Conservation (phyloP, 768 basidiomycete genomes). For the Trametes villosa region DNA sequence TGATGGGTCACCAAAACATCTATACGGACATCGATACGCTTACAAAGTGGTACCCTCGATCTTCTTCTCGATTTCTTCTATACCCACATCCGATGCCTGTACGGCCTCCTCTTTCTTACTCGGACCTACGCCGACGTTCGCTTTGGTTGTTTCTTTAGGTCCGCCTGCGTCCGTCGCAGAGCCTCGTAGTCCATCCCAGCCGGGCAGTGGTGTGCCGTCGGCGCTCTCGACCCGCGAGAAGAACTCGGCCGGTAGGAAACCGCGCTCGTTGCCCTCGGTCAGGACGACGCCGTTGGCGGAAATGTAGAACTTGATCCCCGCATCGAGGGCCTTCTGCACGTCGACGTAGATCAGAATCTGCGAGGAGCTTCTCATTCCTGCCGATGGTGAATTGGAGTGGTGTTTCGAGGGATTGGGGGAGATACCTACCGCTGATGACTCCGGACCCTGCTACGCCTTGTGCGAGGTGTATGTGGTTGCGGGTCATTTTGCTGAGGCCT, state of each 20-base stretch:
- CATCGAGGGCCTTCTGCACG: constrained; percentile 66
- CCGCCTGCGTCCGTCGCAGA: not conserved
- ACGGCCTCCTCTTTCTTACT: constrained; percentile 6
- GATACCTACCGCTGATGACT: constrained; percentile 81
- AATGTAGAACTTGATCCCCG: constrained; percentile 73
- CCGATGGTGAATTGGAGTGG: not conserved
- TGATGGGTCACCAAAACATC: too few species aligned
- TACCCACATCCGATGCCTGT: not conserved
- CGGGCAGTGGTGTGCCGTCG: constrained; percentile 35
- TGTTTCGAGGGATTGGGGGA: not conserved
- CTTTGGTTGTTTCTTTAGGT: not conserved
- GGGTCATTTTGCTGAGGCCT: constrained; percentile 82
- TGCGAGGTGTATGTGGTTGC: constrained; percentile 94
- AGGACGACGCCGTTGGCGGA: constrained; percentile 91
- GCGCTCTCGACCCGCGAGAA: constrained; percentile 72
- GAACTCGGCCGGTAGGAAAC: constrained; percentile 62
- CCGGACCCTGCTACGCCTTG: constrained; percentile 69
- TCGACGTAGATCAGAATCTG: constrained; percentile 84
- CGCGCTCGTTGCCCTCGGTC: constrained; percentile 72
- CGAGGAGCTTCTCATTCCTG: constrained; percentile 83
- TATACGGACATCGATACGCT: too few species aligned
- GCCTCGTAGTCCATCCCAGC: constrained; percentile 27
- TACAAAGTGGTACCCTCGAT: constrained; percentile 3
- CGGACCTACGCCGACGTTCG: constrained; percentile 4
- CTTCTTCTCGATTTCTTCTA: constrained; percentile 12